A percentile compares a stretch with the other conserved stretches of the same genome.
Evolutionary conservation across 2,329 filamentous ascomycete genomes (phyloP).

Genomic region (Dactylonectria estremocensis): DNA sequence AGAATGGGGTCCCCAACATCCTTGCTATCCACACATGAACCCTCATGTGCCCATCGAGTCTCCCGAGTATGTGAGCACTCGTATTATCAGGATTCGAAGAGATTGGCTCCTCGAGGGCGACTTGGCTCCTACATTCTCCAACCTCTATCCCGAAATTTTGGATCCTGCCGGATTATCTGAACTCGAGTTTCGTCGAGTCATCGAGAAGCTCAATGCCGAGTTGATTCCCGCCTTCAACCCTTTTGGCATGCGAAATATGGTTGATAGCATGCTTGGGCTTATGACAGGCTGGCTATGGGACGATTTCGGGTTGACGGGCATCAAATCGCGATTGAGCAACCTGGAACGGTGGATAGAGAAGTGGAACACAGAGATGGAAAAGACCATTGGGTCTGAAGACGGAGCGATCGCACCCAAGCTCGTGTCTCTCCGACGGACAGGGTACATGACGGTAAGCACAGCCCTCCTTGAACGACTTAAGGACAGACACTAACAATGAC

Average conservation of each 20-base stretch:
- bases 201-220: conserved; percentile 86
- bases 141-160: conserved; percentile 95
- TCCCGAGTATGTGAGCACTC: conserved; percentile 81
- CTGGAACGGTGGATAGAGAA: conserved; percentile 88
- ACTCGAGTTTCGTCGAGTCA: conserved; percentile 85
- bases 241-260: conserved; percentile 80
- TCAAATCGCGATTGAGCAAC: conserved; percentile 78
- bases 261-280: conserved; percentile 85
- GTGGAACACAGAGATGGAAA: conserved; percentile 85
- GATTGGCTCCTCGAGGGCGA: conserved; percentile 95
- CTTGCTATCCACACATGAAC: conserved; percentile 94
- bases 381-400: conserved; percentile 66
- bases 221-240: conserved; percentile 86
- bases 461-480: background rate
- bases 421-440: conserved; percentile 84
- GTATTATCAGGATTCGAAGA: conserved; percentile 90
- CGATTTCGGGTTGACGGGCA: conserved; percentile 82
- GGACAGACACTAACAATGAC: conserved; percentile 26
- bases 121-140: conserved; percentile 92
- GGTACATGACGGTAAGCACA: conserved; percentile 83
- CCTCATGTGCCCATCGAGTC: conserved; percentile 88
- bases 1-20: conserved; percentile 93
- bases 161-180: conserved; percentile 87
- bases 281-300: conserved; percentile 97
- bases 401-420: conserved; percentile 75